phyloP scores from a whole-genome alignment of 768 basidiomycete species.

The Lactifluus hygrophoroides region DNA sequence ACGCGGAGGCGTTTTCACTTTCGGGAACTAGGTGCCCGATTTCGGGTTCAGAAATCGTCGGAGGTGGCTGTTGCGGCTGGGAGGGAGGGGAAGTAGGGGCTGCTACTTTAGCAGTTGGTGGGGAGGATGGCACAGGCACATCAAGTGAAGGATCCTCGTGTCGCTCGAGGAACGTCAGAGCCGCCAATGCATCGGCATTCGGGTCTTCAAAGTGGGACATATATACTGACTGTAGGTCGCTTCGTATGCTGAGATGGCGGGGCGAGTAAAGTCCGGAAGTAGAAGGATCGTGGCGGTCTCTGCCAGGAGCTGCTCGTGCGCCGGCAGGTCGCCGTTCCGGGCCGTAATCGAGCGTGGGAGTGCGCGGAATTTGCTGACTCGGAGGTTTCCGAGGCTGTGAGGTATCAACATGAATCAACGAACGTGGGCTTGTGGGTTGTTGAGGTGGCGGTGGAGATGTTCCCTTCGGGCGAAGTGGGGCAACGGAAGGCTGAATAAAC shows the following conservation, averaged over 20 bases:
- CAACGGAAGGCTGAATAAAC: not conserved
- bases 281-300: conserved; percentile 9
- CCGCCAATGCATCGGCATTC: conserved; percentile 67
- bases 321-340: conserved; percentile 53
- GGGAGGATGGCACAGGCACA: conserved; percentile 21
- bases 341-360: conserved; percentile 16
- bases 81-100: conserved; percentile 27
- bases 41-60: conserved; percentile 24
- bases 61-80: conserved; percentile 23
- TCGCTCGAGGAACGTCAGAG: conserved; percentile 63
- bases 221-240: not conserved
- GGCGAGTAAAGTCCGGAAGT: conserved; percentile 9
- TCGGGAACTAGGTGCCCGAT: conserved; percentile 24
- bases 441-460: conserved; percentile 6
- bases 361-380: conserved; percentile 17
- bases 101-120: conserved; percentile 7
- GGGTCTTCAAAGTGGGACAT: conserved; percentile 34
- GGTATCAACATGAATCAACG: not conserved
- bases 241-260: conserved; percentile 13
- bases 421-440: not conserved
- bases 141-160: conserved; percentile 29
- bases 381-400: conserved; percentile 18
- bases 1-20: conserved; percentile 31
- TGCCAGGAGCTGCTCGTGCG: conserved; percentile 59
- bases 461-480: conserved; percentile 17